These are phyloP conservation scores for Oryza brachyantha DNA, from an alignment of 176 grass and related monocot species.

Conservation along the genomic window DNA sequence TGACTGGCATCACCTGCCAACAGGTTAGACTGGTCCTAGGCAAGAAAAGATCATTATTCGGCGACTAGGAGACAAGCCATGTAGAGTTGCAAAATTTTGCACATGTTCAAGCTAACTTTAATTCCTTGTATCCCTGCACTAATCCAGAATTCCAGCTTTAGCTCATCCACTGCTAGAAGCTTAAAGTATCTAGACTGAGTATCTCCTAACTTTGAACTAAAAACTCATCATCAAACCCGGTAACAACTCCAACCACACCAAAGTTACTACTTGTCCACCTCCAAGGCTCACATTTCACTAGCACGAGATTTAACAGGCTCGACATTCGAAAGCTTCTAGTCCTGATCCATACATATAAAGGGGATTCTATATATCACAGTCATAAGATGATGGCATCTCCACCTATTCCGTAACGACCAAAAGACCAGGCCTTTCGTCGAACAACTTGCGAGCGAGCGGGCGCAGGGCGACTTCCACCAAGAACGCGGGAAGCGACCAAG, in stretches of 20 bases:
- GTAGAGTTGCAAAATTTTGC: background rate
- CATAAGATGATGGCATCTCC: background rate
- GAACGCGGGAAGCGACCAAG: background rate
- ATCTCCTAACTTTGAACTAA: background rate
- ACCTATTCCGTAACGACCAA: background rate
- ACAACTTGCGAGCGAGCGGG: background rate
- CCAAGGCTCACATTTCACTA: background rate
- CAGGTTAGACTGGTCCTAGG: background rate
- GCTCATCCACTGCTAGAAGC: background rate
- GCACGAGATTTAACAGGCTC: background rate
- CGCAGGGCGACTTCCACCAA: background rate
- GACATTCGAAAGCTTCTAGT: background rate
- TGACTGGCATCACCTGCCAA: background rate
- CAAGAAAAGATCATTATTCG: background rate
- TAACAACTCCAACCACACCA: background rate
- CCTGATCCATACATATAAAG: too few relatives aligned
- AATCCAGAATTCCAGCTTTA: background rate
- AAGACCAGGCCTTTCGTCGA: slow-evolving; percentile 18
- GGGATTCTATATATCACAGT: too few relatives aligned
- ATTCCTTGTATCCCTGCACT: background rate
- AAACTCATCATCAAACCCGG: background rate
- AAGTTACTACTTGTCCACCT: background rate
- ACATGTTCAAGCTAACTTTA: background rate
- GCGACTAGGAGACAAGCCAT: background rate
- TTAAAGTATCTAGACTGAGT: background rate